Base-by-base conservation (phyloP, 2,329 filamentous ascomycete species). In the Neofusicoccum parvum region DNA sequence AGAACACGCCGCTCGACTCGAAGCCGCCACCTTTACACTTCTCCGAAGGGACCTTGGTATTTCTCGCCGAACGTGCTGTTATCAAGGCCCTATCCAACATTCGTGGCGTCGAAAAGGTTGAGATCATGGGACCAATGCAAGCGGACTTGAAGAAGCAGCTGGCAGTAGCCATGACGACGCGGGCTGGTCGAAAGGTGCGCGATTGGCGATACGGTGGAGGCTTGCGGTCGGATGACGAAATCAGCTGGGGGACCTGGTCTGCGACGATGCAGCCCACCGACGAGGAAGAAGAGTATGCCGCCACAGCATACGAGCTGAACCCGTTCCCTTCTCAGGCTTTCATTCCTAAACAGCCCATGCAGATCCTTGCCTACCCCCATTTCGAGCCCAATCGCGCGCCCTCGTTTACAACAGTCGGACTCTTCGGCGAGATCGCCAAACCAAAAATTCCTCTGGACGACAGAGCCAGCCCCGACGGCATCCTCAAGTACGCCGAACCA, bases 51-150 rank as follows among this genome's bases (percentile, higher is more conserved):
- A 9, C 50, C 12, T 6, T 53, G 11, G 37, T 69, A 53, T 62
- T 67, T 51, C 65, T 65, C 36, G 65, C 62, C 2, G 68, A 71
- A 34, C 68, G 66, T 34, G 53, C 43, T 3, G 17, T 70, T 10
- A 46, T 68, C 10, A 68, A 63, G 20, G 69, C 71, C 6, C 66
- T 73, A 2, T 64, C 70, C 9, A 68, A 66, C 2, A 67, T 72
- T 50, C 69, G 70, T 4, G 68, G 67, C 15, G 56, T 73, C 5
- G 27, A 62, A n/a, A 54, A 64, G 2, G 65, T 71, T 43, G 34
- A 50, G 39, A 63, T 71, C 20, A 41, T 48, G 9, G 66, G 59
- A 12, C 53, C 36, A 10, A 65, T 65, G 37, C 45, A 50, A 2
- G 64, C 32, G 1, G 12, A 36, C 12, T 9, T 65, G 23, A 62